Evolutionary conservation across 768 basidiomycete genomes (phyloP), one percentile per base, ranked within the genome.

Genomic region (Strobilomyces dryophilus): DNA sequence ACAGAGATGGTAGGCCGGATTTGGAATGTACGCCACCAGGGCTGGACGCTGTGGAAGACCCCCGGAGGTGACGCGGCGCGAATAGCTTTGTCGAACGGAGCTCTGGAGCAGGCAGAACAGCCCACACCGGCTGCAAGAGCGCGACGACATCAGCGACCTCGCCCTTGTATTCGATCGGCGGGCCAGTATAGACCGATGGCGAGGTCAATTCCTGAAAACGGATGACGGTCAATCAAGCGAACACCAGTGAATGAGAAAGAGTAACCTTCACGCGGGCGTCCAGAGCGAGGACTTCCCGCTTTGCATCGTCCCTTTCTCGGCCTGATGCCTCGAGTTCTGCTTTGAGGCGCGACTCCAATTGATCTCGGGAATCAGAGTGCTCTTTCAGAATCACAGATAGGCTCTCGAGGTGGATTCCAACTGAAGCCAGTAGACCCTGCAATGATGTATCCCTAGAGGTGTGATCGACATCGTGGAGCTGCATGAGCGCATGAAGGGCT

Each of bases 41-140:
- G 55, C 65, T 74, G 44, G 61, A 71, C 31, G 65, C 71, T 1
- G 77, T 76, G 1, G 79, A 78, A 12, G 66, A 51, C 20, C 78
- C 76, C 40, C 77, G 81, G 71, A 77, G 79, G 47, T 71, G 70
- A 51, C 78, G 77, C 45, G 70, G 75, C 51, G 66, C 63, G 39
- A 68, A 72, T 57, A 87, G 79, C 61, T 82, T 87, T 46, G 82
- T 71, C 1, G 82, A 85, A 27, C 95, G 87, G 12, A 85, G 80
- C 69, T 94, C 90, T 10, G 89, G 84, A 2, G 92, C 89, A 11
- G 94, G 94, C 0, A 98, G 79, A 37, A 87, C 75, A 5, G 77
- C 70, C 92, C 93, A 98, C 21, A 95, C 61, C 10, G 89, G 82
- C 47, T 79, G 78, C 29, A 95, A 79, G 20, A 85, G 67, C 6